Base-by-base conservation (phyloP, 495 filamentous ascomycete species). In the Recurvomyces mirabilis region DNA sequence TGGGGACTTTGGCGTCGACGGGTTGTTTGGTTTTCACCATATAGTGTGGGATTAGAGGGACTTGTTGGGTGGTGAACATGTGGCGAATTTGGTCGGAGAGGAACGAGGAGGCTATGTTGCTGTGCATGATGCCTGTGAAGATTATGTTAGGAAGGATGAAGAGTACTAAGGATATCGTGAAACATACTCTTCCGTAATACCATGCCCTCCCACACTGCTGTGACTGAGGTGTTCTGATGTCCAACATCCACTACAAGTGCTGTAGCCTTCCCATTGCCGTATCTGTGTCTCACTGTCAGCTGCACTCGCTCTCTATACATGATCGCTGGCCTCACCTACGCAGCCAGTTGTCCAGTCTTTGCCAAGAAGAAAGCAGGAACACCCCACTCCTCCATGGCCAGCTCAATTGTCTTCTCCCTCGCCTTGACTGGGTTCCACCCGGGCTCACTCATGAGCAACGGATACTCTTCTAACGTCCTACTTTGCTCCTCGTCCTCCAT, bases 381-480 rank as follows among this genome's bases (percentile, higher is more conserved):
- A 13, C 87, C 88, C 81, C 89, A 98, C 51, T 75, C 82, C 70
- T 98, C 91, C 78, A 98, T 94, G 22, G 81, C 84, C 41, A 94
- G 75, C 64, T 98, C 93, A 52, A 95, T 86, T 5, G 79, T 78
- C 69, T 85, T 88, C 62, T 98, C 91, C 28, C 91, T 72, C 46
- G 81, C 76, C 64, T 94, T 96, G 13, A 73, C 61, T 17, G 81
- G 68, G 60, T 93, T 96, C 89, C 88, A 95, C 21, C 83, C 82
- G 17, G 85, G 81, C 66, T 98, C 91, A 4, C 83, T 93, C 80
- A 96, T 86, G 30, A 98, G 71, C 51, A 98, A 67, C 11, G 91
- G 93, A 60, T 81, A 88, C 53, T 98, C 93, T 19, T 77, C 73
- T 38, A 98, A 69, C 26, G 84, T 75, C 57, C 84, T 86, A 60